Conservation (phyloP, 2,329 filamentous ascomycete genomes). For the Talaromyces sp. region DNA sequence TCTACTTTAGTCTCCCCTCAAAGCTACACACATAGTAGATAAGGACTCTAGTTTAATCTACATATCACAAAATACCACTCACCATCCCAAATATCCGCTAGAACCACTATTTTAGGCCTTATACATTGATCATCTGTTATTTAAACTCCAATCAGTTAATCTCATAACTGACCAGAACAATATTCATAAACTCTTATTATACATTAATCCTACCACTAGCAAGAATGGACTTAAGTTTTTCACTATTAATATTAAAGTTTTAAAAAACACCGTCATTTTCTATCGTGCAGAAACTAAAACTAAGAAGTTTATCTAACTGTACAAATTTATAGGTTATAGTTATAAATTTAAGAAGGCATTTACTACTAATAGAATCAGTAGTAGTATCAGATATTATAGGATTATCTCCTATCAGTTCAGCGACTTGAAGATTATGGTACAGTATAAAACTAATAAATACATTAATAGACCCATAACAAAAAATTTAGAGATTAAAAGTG, state of each 20-base stretch:
- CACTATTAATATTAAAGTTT: conserved; percentile 39
- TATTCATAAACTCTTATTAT: conserved; percentile 46
- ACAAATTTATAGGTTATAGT: conserved; percentile 41
- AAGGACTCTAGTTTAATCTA: conserved; percentile 35
- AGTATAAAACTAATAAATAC: conserved; percentile 44
- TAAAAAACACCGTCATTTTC: conserved; percentile 37
- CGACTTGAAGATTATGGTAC: conserved; percentile 38
- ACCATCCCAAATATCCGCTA: conserved; percentile 40
- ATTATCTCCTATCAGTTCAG: conserved; percentile 44
- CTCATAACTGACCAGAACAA: conserved; percentile 47
- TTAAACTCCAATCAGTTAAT: conserved; percentile 35
- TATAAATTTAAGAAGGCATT: conserved; percentile 45
- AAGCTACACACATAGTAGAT: conserved; percentile 20
- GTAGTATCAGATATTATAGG: conserved; percentile 44
- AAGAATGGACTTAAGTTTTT: conserved; percentile 32
- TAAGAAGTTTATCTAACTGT: conserved; percentile 25
- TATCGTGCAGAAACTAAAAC: conserved; percentile 31
- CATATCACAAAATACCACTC: conserved; percentile 44
- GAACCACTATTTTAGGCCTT: conserved; percentile 47
- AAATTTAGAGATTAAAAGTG: not conserved
- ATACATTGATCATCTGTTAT: conserved; percentile 33
- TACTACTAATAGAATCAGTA: conserved; percentile 32
- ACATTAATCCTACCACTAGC: conserved; percentile 31
- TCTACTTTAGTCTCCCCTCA: conserved; percentile 35
- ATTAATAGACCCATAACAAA: conserved; percentile 19